These are phyloP conservation scores for Lentinula boryana DNA, from an alignment of 768 basidiomycete genomes.

Conservation along the genomic window DNA sequence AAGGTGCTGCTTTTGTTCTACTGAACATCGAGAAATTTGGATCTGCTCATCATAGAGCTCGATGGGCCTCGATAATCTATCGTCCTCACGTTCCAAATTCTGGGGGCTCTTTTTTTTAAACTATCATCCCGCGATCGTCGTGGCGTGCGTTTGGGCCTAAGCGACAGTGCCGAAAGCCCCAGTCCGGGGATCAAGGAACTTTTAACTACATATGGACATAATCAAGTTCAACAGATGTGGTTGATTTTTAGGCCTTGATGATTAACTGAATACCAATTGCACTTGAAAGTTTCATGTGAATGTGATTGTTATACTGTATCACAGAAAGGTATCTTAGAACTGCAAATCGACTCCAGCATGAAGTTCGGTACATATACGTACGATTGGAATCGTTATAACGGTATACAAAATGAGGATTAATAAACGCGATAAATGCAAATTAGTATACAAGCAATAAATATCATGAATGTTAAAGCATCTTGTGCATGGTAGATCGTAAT, in stretches of 20 bases:
- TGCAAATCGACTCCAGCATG: background rate
- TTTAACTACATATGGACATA: background rate
- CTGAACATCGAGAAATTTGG: too few relatives aligned
- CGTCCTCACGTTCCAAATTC: too few relatives aligned
- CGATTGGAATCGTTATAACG: background rate
- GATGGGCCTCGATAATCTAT: too few relatives aligned
- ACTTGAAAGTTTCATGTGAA: too few relatives aligned
- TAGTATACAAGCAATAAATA: slow-evolving; percentile 5
- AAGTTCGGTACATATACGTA: background rate
- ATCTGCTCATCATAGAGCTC: too few relatives aligned
- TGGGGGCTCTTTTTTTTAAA: too few relatives aligned
- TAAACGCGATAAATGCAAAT: background rate
- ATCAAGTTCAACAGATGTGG: background rate
- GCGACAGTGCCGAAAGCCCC: background rate
- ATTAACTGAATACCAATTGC: background rate
- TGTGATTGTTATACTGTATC: too few relatives aligned
- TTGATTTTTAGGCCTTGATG: background rate
- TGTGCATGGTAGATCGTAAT: background rate
- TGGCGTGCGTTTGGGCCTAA: background rate
- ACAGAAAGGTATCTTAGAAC: background rate
- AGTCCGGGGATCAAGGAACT: background rate
- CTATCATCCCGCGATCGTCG: background rate
- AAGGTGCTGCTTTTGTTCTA: too few relatives aligned
- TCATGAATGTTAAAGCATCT: slow-evolving; percentile 8
- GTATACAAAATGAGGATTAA: background rate